Base-by-base conservation (phyloP, 2,329 filamentous ascomycete genomes). In the Acephala macrosclerotiorum region DNA sequence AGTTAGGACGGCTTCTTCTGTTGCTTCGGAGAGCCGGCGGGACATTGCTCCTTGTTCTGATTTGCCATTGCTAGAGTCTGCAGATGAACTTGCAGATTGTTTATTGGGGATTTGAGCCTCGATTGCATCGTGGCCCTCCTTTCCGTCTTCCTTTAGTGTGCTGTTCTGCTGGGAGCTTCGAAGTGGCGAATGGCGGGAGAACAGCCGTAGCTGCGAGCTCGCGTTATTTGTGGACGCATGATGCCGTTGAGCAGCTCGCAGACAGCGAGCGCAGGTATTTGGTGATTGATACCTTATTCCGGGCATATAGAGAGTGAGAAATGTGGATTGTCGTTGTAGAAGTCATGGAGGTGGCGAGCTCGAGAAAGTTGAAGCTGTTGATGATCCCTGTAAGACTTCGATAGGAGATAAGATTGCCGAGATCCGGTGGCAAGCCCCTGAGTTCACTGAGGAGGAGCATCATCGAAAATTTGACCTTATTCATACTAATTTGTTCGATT, bases 1-100 rank as follows among this genome's bases (percentile, higher is more conserved):
- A 1, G 83, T 84, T 33, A 87, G 73, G 0, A 91, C 78, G 1
- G 83, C 85, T 61, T 90, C 87, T 70, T 90, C 88, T 1, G 88
- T 90, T 1, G 88, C 87, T 72, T 89, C 82, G 66, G 86, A 80
- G 9, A 91, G 80, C 18, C 86, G 85, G 42, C 85, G 82, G 9
- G 85, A 79, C 83, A 90, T 83, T 3, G 75, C 75, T 29, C 75
- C 76, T 66, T 66, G 70, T 62, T 74, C 68, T 40, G 58, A 29
- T 60, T 64, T 58, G 33, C 42, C 57, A 61, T 69, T 63, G 35
- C 61, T 58, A 9, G 56, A 14, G 36, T 55, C 5, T 16, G 33
- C 18, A 14, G 57, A 60, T 22, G 65, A 47, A 14, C 7, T 38
- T 35, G 60, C 60, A 0, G 63, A 11, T 8, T 26, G 16, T 57